phyloP scores from a whole-genome alignment of 164 flowering plant species.

The Amborella trichopoda region DNA sequence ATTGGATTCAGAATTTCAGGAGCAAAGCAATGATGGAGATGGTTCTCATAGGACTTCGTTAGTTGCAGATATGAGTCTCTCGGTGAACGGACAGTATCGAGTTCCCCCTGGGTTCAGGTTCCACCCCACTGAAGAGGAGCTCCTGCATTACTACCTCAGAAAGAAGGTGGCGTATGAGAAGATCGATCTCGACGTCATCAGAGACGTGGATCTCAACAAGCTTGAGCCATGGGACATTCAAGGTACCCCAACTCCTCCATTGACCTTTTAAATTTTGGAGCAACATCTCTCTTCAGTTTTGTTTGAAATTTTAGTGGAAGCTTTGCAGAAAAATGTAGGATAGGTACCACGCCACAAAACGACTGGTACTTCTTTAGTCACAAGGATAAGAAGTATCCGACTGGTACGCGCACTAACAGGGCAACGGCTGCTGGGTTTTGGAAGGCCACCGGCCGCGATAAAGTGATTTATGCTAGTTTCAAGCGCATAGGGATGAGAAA shows the following conservation, averaged over 20 bases:
- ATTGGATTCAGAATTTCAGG: too few species aligned
- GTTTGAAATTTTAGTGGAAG: background rate
- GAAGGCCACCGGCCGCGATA: slow-evolving; percentile 87
- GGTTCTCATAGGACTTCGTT: too few species aligned
- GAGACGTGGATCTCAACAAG: slow-evolving; percentile 14
- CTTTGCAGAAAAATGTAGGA: slow-evolving; percentile 44
- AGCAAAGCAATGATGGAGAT: too few species aligned
- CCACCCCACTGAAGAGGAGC: slow-evolving; percentile 17
- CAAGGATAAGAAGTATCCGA: slow-evolving; percentile 79
- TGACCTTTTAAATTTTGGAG: background rate
- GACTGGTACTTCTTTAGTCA: slow-evolving; percentile 88
- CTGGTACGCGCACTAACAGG: slow-evolving; percentile 71
- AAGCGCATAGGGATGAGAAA: slow-evolving; percentile 74
- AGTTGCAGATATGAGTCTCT: slow-evolving; percentile 1
- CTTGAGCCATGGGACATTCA: slow-evolving; percentile 19
- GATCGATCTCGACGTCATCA: slow-evolving; percentile 14
- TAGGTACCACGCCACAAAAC: slow-evolving; percentile 55
- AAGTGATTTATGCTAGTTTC: slow-evolving; percentile 53
- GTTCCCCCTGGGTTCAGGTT: slow-evolving; percentile 19
- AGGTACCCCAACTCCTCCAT: slow-evolving; percentile 3
- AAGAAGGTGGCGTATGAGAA: slow-evolving; percentile 12
- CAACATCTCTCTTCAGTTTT: background rate
- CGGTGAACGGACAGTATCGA: background rate
- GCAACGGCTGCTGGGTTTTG: slow-evolving; percentile 82
- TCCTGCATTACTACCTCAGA: slow-evolving; percentile 14